Conservation (phyloP, 164 flowering plant genomes). For the Vitis rotundifolia region DNA sequence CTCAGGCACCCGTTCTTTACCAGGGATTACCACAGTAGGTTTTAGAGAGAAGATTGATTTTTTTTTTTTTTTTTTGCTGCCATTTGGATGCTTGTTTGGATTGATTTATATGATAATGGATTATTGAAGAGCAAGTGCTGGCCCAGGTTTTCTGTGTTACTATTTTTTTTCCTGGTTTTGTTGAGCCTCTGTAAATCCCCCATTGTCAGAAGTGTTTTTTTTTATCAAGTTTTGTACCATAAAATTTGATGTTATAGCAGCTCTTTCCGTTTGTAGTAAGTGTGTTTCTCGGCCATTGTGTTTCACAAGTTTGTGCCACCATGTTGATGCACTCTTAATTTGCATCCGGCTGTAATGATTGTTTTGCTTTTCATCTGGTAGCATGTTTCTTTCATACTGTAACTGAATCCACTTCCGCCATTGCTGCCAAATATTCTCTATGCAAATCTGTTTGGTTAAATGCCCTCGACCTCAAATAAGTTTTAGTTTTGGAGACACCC, state of each 20-base stretch:
- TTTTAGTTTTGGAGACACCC: neutral
- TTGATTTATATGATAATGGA: neutral
- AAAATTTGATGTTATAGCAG: neutral
- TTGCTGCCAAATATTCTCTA: too few species aligned
- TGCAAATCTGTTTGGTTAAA: neutral
- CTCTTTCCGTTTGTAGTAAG: neutral
- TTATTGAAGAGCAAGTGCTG: neutral
- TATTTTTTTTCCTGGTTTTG: neutral
- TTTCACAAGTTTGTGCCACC: too few species aligned
- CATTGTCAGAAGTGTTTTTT: neutral
- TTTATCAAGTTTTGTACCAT: neutral
- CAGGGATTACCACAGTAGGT: conserved; percentile 42
- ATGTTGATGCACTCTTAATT: too few species aligned
- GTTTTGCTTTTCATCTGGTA: too few species aligned
- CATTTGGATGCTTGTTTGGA: neutral
- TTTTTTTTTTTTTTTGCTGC: neutral
- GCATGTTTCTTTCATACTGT: too few species aligned
- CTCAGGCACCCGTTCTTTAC: conserved; percentile 68
- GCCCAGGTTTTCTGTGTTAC: neutral
- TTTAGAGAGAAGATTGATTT: conserved; percentile 1
- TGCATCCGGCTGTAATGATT: too few species aligned
- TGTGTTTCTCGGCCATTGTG: too few species aligned
- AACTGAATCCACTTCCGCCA: too few species aligned
- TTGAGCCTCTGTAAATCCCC: neutral
- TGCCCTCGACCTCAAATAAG: neutral